These are phyloP conservation scores for Rubroshorea leprosula DNA, from an alignment of 345 rosid genomes.

Conservation along the genomic window DNA sequence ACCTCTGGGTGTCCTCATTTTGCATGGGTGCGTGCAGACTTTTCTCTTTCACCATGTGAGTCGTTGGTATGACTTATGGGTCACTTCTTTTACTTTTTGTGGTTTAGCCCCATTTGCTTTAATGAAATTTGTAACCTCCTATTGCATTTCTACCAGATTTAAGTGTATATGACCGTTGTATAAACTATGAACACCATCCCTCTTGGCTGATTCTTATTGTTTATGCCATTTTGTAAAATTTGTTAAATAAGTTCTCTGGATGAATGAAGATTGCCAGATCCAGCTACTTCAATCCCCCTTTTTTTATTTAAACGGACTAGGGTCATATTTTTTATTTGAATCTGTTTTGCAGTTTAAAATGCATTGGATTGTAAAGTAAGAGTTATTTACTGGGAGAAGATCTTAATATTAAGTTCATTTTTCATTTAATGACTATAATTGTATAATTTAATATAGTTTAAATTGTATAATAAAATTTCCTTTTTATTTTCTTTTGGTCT, in stretches of 20 bases:
- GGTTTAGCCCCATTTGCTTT: not conserved
- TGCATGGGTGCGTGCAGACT: slow-evolving; percentile 13
- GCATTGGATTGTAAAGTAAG: no score
- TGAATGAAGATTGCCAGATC: not conserved
- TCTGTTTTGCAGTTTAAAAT: no score
- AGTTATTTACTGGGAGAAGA: no score
- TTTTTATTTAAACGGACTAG: no score
- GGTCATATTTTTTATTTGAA: no score
- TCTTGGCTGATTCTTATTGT: slow-evolving; percentile 8
- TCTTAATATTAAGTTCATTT: no score
- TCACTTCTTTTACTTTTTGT: not conserved
- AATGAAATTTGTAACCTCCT: slow-evolving; percentile 12
- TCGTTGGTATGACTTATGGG: slow-evolving; percentile 16
- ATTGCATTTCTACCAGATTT: slow-evolving; percentile 19
- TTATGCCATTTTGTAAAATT: slow-evolving; percentile 20
- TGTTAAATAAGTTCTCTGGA: slow-evolving; percentile 12
- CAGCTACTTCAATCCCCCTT: no score
- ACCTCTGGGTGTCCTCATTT: slow-evolving; percentile 12
- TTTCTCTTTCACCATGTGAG: slow-evolving; percentile 6
- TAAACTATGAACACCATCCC: slow-evolving; percentile 20
- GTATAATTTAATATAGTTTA: no score
- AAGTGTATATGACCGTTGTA: slow-evolving; percentile 43
- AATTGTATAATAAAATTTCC: no score
- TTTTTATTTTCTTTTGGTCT: no score
- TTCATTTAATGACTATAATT: no score